Conservation (phyloP, 805 yeast genomes). For the Alloascoidea africana region DNA sequence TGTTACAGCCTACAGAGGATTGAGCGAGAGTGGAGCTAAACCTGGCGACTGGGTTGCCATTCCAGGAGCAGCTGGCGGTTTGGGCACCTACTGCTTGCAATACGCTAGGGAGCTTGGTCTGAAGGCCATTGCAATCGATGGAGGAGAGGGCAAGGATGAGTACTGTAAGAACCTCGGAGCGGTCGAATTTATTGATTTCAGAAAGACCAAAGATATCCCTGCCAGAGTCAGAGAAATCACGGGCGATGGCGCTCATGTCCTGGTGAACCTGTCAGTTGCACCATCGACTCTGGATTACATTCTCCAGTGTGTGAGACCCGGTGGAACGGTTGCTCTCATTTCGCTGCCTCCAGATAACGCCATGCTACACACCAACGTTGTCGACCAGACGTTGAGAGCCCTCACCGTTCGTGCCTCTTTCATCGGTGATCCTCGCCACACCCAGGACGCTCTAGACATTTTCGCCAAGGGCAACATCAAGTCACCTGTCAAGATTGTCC, state of each 20-base stretch:
- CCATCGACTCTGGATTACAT: slow-evolving; percentile 9
- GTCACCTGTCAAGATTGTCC: slow-evolving; percentile 8
- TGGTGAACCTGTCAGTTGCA: slow-evolving; percentile 9
- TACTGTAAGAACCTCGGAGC: slow-evolving; percentile 33
- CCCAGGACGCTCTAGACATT: slow-evolving; percentile 12
- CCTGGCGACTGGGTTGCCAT: slow-evolving; percentile 46
- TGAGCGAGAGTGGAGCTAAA: slow-evolving; percentile 31
- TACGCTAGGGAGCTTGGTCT: slow-evolving; percentile 45
- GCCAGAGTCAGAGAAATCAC: slow-evolving; percentile 8
- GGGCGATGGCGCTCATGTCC: slow-evolving; percentile 12
- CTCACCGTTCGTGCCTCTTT: slow-evolving; percentile 11
- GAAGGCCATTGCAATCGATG: slow-evolving; percentile 40
- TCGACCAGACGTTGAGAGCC: slow-evolving; percentile 6
- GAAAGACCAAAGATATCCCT: slow-evolving; percentile 10
- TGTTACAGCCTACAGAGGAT: slow-evolving; percentile 45
- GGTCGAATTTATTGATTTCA: slow-evolving; percentile 37
- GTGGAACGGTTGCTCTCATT: slow-evolving; percentile 11
- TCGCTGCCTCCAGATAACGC: slow-evolving; percentile 11
- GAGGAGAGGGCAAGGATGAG: slow-evolving; percentile 35
- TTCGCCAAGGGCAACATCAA: slow-evolving; percentile 10
- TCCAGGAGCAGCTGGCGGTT: slow-evolving; percentile 50
- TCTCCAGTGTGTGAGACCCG: slow-evolving; percentile 8
- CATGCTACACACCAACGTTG: slow-evolving; percentile 8
- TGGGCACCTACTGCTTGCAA: slow-evolving; percentile 43
- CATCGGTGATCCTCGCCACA: slow-evolving; percentile 13